phyloP scores from a whole-genome alignment of 2,329 filamentous ascomycete genomes.

The Periconia sp. region DNA sequence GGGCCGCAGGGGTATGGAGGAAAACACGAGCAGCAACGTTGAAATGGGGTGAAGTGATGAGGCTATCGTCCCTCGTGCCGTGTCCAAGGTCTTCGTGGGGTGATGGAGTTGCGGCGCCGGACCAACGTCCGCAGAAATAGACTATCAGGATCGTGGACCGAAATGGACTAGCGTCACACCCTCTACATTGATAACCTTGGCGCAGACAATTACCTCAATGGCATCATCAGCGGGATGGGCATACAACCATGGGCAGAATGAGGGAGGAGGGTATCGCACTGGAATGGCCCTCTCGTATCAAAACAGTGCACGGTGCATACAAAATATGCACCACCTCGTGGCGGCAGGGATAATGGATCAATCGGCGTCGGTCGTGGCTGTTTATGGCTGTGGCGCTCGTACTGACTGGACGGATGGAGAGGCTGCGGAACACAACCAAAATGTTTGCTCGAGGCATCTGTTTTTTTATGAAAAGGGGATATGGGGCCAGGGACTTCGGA shows the following conservation, averaged over 20 bases:
- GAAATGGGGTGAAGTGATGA: background rate
- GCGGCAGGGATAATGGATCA: background rate
- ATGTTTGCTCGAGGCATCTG: background rate
- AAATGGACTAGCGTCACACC: background rate
- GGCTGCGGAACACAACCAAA: conserved; percentile 7
- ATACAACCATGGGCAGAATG: background rate
- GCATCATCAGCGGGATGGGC: background rate
- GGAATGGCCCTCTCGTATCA: background rate
- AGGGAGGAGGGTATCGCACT: background rate
- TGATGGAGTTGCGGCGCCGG: background rate
- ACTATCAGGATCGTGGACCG: background rate
- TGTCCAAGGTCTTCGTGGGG: background rate
- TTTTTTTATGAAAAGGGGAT: conserved; percentile 7
- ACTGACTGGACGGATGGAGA: background rate
- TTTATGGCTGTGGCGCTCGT: conserved; percentile 16
- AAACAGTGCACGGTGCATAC: background rate
- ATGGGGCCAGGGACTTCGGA: conserved; percentile 8
- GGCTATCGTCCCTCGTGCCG: background rate
- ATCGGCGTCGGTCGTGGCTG: conserved; percentile 21
- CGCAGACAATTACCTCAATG: conserved; percentile 5
- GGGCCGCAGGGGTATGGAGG: conserved; percentile 5
- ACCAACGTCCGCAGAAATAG: background rate
- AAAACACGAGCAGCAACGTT: conserved; percentile 6
- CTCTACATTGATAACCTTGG: background rate
- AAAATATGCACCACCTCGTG: conserved; percentile 3